Conservation (phyloP, 257 asterid genomes). For the Mentha longifolia region DNA sequence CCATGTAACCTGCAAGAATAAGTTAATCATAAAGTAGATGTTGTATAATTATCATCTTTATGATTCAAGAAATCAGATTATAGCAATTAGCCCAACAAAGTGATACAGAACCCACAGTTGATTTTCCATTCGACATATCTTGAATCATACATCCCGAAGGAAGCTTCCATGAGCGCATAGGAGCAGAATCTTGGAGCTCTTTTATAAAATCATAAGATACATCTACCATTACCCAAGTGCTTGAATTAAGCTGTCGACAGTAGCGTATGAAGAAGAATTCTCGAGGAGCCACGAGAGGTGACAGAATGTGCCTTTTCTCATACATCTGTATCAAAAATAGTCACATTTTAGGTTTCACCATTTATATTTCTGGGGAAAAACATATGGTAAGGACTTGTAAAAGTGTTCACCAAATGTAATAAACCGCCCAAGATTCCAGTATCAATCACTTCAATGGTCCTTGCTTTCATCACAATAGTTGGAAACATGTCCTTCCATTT, state of each 20-base stretch:
- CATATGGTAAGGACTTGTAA: constrained; percentile 1
- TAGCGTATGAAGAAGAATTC: constrained; percentile 66
- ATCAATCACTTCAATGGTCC: constrained; percentile 53
- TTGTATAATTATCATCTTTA: not conserved
- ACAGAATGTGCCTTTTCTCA: constrained; percentile 60
- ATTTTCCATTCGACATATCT: constrained; percentile 59
- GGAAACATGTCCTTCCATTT: constrained; percentile 71
- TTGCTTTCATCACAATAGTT: constrained; percentile 56
- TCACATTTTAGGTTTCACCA: not conserved
- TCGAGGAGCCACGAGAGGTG: constrained; percentile 79
- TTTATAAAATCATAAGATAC: constrained; percentile 56
- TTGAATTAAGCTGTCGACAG: constrained; percentile 50
- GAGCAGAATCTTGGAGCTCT: constrained; percentile 43
- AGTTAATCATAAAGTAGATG: not conserved
- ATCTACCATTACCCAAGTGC: constrained; percentile 65
- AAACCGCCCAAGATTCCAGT: constrained; percentile 52
- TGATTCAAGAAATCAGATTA: not conserved
- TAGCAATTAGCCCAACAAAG: not conserved
- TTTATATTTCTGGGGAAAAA: not conserved
- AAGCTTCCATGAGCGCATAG: constrained; percentile 59
- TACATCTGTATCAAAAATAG: constrained; percentile 55
- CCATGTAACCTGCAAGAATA: constrained; percentile 67
- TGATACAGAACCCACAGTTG: constrained; percentile 45
- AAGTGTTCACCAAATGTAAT: constrained; percentile 48
- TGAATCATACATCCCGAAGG: constrained; percentile 81